Base-by-base conservation (phyloP, 2,329 filamentous ascomycete species). In the Stenocarpella maydis region DNA sequence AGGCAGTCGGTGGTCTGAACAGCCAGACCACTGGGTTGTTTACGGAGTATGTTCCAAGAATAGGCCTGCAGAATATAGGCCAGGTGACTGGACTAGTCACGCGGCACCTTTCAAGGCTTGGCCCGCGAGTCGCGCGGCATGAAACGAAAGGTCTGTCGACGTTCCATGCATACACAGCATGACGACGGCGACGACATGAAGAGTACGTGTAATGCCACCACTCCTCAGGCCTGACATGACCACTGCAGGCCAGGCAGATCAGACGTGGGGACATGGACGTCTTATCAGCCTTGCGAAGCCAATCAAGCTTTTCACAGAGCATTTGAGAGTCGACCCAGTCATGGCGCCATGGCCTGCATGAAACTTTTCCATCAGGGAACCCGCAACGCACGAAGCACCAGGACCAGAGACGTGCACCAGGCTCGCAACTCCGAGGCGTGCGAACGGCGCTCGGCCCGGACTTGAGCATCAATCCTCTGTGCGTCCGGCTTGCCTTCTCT, bases 371-470 rank as follows among this genome's bases (percentile, higher is more conserved):
- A 61, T 47, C 58, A 47, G 58, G 58, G 24, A 61, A 61, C 26
- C 58, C 58, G 41, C 31, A 61, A 47, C 19, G 55, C 41, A 31
- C 39, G 15, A 17, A 61, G 55, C 55, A 60, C 39, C 55, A 60
- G 55, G 55, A 15, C 39, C 37, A 60, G 14, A 43, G 10, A 31
- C 21, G 34, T n/a, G 39, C 19, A 61, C 19, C 41, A 61, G 55
- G 55, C 55, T 61, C 55, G 55, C 65, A 67, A 60, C 43, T 67
- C 65, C 65, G 65, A 67, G 53, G 43, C 58, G 26, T 31, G 58
- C 58, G 58, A 61, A 41, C 52, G 47, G 65, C 65, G 65, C 41
- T 67, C 65, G 65, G 65, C 65, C 53, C 53, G 43, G 41, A 60
- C 53, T 55, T 37, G 55, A 34, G 37, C 53, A 61, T 17, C 43